Conservation (phyloP, 768 basidiomycete genomes). For the Leccinum variicolor region DNA sequence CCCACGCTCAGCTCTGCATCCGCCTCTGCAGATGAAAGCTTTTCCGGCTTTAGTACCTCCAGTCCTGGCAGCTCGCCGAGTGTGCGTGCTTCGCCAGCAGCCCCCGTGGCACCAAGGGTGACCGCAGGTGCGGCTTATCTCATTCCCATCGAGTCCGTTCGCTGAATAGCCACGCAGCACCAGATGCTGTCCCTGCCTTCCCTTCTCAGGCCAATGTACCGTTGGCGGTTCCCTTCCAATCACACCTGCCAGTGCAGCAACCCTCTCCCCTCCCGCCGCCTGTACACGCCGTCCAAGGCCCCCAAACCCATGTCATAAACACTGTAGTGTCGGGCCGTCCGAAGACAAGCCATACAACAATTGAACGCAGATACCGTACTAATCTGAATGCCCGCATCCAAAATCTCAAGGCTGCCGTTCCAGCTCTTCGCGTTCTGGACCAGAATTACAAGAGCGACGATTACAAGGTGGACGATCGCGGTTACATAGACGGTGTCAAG, state of each 20-base stretch:
- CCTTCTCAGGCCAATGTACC: constrained; percentile 12
- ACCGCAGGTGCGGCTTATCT: constrained; percentile 14
- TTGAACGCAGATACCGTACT: constrained; percentile 84
- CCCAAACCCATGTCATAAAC: constrained; percentile 23
- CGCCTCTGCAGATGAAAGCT: constrained; percentile 29
- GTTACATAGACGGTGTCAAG: constrained; percentile 90
- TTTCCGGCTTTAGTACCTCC: constrained; percentile 21
- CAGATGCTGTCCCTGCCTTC: constrained; percentile 21
- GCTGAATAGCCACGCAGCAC: constrained; percentile 14
- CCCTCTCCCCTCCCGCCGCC: constrained; percentile 38
- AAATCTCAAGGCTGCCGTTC: constrained; percentile 74
- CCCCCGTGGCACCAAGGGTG: constrained; percentile 20
- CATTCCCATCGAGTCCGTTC: neutral
- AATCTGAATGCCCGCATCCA: constrained; percentile 87
- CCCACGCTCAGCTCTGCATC: constrained; percentile 33
- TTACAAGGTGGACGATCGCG: constrained; percentile 68
- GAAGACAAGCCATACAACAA: constrained; percentile 90
- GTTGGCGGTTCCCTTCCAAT: constrained; percentile 35
- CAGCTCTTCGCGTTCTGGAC: constrained; percentile 78
- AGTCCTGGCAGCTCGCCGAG: constrained; percentile 30
- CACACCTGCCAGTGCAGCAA: constrained; percentile 22
- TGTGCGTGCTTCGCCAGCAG: constrained; percentile 29
- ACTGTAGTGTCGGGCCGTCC: constrained; percentile 18
- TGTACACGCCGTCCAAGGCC: constrained; percentile 19
- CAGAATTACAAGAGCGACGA: constrained; percentile 42